phyloP scores from a whole-genome alignment of 768 basidiomycete species.

The Mrakia hoshinonis region DNA sequence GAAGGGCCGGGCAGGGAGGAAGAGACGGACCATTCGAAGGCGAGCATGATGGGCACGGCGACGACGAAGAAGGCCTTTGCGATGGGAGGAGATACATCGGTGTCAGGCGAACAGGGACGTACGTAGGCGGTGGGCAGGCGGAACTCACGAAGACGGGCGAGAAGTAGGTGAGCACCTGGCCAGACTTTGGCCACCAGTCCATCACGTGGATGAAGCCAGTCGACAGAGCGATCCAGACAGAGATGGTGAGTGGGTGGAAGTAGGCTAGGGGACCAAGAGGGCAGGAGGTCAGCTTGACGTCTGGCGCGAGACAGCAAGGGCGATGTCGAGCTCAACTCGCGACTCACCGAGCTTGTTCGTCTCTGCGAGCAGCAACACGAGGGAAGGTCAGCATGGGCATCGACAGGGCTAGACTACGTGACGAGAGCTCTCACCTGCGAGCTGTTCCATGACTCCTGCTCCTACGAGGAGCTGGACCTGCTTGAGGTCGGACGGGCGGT shows the following conservation, averaged over 20 bases:
- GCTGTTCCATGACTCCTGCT: conserved; percentile 21
- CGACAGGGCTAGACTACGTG: neutral
- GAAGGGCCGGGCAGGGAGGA: neutral
- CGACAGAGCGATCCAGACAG: neutral
- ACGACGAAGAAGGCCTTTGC: conserved; percentile 16
- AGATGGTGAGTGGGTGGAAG: neutral
- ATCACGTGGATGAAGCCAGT: neutral
- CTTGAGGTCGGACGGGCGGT: conserved; percentile 14
- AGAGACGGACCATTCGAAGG: conserved; percentile 3
- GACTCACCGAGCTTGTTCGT: conserved; percentile 20
- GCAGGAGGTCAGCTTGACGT: neutral
- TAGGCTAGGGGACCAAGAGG: neutral
- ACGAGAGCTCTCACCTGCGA: neutral
- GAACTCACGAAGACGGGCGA: conserved; percentile 9
- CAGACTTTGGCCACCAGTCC: neutral
- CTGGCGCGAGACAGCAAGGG: too few relatives aligned
- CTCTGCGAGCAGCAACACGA: neutral
- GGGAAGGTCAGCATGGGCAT: neutral
- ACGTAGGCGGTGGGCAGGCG: neutral
- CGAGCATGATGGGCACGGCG: conserved; percentile 18
- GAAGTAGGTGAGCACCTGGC: neutral
- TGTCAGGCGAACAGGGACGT: neutral
- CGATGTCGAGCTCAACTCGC: neutral
- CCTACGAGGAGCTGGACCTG: conserved; percentile 19
- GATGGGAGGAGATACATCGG: neutral